Base-by-base conservation (phyloP, 768 basidiomycete genomes). In the Lactarius indigo region DNA sequence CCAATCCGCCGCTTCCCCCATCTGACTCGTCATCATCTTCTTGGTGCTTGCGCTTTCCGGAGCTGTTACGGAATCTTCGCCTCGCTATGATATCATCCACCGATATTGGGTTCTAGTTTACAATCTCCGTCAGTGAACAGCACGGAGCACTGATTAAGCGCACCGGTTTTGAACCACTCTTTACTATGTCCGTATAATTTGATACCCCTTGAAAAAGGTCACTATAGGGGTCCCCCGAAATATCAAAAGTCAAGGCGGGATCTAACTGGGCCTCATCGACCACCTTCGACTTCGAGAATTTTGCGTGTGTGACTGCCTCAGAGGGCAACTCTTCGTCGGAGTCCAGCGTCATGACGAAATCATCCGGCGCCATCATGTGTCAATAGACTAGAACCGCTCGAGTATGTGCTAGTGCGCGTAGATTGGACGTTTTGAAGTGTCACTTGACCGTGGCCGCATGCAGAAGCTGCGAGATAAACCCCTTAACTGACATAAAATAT, bases 21-120 rank as follows among this genome's bases (percentile, higher is more conserved):
- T 33, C 39, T 8, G 50, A 59, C 20, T 55, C 30, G 15, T 59
- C 61, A 26, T 30, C 15, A 31, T 37, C 77, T 6, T 72, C 72
- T 4, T 75, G 76, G 59, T 87, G 77, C 78, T 92, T 92, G 63
- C 92, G 85, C 73, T 94, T 91, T 10, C 79, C 75, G 61, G 78
- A 77, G 33, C 73, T 70, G 39, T 69, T 72, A 69, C 76, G 70
- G 64, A 87, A 72, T 73, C 80, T 84, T 72, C 87, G 83, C 64
- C 89, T 84, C 59, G 88, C 87, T 75, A 98, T 96, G 67, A 98
- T 96, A 73, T 96, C 93, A 75, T 96, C 91, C 12, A 98, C 88
- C 55, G 89, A 92, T 61, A 96, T 85, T n/a, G 88, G 88, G 74
- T 84, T 79, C 89, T 92, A 69, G 61, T 70, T 55, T 65, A 64